These are phyloP conservation scores for Arxiozyma slooffiae DNA, from an alignment of 1,139 yeast species.

Conservation along the genomic window DNA sequence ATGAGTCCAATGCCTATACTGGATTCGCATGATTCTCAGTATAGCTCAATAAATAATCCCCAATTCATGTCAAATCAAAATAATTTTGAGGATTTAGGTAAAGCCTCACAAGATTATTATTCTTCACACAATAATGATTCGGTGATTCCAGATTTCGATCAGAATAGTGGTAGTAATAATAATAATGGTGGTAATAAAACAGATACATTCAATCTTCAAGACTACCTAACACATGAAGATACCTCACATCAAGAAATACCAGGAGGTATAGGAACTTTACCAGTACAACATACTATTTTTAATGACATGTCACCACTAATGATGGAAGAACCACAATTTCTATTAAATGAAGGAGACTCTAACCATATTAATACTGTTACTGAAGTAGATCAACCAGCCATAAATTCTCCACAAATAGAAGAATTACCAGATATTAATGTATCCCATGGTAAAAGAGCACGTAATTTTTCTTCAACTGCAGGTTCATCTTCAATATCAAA, in stretches of 20 bases:
- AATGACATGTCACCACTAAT: conserved; percentile 6
- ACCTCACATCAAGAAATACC: neutral
- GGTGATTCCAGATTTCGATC: neutral
- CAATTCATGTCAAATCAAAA: neutral
- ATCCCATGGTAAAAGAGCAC: neutral
- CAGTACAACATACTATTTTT: neutral
- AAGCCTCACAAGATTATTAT: neutral
- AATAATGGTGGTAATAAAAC: neutral
- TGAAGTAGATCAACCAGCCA: neutral
- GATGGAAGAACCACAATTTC: neutral
- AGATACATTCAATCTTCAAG: conserved; percentile 11
- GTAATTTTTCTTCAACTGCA: too few species aligned
- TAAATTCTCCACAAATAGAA: neutral
- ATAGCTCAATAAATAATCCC: neutral
- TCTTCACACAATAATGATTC: neutral
- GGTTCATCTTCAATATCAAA: neutral
- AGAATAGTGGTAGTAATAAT: neutral
- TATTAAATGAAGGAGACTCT: neutral
- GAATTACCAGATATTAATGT: neutral
- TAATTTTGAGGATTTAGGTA: neutral
- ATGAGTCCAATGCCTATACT: neutral
- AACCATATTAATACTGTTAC: neutral
- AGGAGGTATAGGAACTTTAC: neutral
- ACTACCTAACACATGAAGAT: conserved; percentile 8
- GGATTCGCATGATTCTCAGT: neutral